Base-by-base conservation (phyloP, 2,329 filamentous ascomycete genomes). In the Blumeriella jaapii region DNA sequence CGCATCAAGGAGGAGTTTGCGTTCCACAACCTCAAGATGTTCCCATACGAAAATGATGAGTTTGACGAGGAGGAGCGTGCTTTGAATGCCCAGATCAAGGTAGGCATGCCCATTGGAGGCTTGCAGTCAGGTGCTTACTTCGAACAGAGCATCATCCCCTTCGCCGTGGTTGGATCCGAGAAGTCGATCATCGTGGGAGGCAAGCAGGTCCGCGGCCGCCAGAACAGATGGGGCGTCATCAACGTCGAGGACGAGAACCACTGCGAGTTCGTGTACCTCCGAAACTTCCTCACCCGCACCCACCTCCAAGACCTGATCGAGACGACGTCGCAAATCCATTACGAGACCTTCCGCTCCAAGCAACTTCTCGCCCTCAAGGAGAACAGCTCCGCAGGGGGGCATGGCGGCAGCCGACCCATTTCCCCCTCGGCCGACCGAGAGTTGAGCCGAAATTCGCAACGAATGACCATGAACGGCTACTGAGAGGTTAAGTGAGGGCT, bases 1-100 rank as follows among this genome's bases (percentile, higher is more conserved):
- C 77, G 82, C 61, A 98, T 98, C 71, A 95, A 94, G 82, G 91
- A 96, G 71, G 91, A 98, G 63, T 98, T 98, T 61, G 70, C 83
- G 40, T 98, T 98, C 81, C 91, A 98, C 76, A 96, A 96, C 72
- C 76, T 98, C 57, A 89, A 94, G 73, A 98, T 98, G 91, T 98
- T 93, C 71, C 91, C 91, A 42, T 98, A 98, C 62, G 91, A 98
- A 63, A 96, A 95, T 59, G 91, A 98, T 55, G 91, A 98, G 71
- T 81, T 96, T 53, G 91, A 98, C 58, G 82, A 91, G 47, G 91
- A 98, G 69, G 91, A 98, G 69, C 81, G 85, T 54, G 78, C 79
- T 43, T 70, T 93, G 64, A 96, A 96, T 67, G 78, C 76, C 40
- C 83, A 93, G 59, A 98, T 98, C 68, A 96, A 96, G 82, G 87